Evolutionary conservation across 2,329 filamentous ascomycete species (phyloP).

Genomic region (Aspergillus pseudotamarii): DNA sequence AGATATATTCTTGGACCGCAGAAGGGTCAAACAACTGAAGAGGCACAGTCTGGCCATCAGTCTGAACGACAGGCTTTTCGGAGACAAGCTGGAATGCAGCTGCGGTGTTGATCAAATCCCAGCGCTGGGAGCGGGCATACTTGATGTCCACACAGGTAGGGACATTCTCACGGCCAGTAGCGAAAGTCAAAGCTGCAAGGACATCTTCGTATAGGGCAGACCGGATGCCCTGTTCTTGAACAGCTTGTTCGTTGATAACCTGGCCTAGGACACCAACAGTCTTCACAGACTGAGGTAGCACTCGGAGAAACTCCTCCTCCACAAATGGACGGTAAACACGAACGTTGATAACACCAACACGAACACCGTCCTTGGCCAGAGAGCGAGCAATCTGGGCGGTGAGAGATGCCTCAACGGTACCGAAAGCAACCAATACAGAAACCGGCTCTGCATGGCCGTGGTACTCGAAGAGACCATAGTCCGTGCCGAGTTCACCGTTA

Average conservation of each 20-base stretch:
- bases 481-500: slow-evolving; percentile 90
- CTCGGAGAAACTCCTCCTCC: slow-evolving; percentile 87
- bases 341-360: slow-evolving; percentile 86
- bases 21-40: slow-evolving; percentile 58
- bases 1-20: slow-evolving; percentile 79
- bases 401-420: slow-evolving; percentile 85
- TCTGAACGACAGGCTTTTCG: slow-evolving; percentile 43
- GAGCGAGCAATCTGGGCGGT: slow-evolving; percentile 77
- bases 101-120: slow-evolving; percentile 56
- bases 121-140: slow-evolving; percentile 74
- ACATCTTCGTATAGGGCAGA: slow-evolving; percentile 94
- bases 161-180: slow-evolving; percentile 63
- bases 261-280: slow-evolving; percentile 87
- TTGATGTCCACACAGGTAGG: slow-evolving; percentile 81
- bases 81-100: slow-evolving; percentile 50
- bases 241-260: slow-evolving; percentile 72
- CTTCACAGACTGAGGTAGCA: slow-evolving; percentile 73
- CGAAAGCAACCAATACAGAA: slow-evolving; percentile 86
- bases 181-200: slow-evolving; percentile 80
- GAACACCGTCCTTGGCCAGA: slow-evolving; percentile 71
- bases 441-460: slow-evolving; percentile 78
- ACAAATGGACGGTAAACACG: slow-evolving; percentile 93
- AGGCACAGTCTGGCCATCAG: slow-evolving; percentile 42
- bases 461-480: slow-evolving; percentile 94
- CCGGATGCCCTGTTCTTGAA: slow-evolving; percentile 73